Percentiles rank a stretch among this genome's conserved stretches.
phyloP scores from a whole-genome alignment of 2,329 filamentous ascomycete genomes.

The Cladosporium austrohemisphaericum region DNA sequence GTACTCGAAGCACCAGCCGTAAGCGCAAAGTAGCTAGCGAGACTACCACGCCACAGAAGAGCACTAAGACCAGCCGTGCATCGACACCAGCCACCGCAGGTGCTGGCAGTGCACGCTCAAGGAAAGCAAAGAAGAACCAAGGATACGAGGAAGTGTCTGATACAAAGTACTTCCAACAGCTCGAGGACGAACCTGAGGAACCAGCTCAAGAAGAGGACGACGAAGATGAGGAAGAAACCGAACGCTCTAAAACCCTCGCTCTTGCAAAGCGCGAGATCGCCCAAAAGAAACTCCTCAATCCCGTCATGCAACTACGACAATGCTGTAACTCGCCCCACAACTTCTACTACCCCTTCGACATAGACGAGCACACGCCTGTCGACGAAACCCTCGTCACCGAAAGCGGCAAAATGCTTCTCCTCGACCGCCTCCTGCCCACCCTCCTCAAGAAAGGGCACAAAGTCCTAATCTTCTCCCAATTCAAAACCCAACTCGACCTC shows the following conservation, averaged over 20 bases:
- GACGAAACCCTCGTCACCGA: constrained; percentile 81
- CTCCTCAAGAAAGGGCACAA: constrained; percentile 77
- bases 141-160: constrained; percentile 73
- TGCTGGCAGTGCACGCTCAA: constrained; percentile 48
- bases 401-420: constrained; percentile 91
- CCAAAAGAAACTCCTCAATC: constrained; percentile 88
- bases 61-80: constrained; percentile 66
- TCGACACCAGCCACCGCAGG: constrained; percentile 65
- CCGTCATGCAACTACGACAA: constrained; percentile 83
- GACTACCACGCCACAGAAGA: constrained; percentile 59
- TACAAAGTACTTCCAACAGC: constrained; percentile 74
- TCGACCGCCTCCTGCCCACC: constrained; percentile 77
- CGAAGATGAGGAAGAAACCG: constrained; percentile 57
- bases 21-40: constrained; percentile 55
- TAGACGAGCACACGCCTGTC: constrained; percentile 53
- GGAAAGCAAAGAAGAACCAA: constrained; percentile 52
- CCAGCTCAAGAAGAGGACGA: constrained; percentile 42
- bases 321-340: constrained; percentile 94
- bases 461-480: constrained; percentile 93
- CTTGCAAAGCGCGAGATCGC: constrained; percentile 84
- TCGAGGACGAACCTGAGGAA: constrained; percentile 56
- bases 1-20: constrained; percentile 43
- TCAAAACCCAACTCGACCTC: constrained; percentile 89
- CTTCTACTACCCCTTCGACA: constrained; percentile 86
- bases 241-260: constrained; percentile 65